Evolutionary conservation across 2,329 filamentous ascomycete species (phyloP).

Genomic region (Escovopsis weberi): DNA sequence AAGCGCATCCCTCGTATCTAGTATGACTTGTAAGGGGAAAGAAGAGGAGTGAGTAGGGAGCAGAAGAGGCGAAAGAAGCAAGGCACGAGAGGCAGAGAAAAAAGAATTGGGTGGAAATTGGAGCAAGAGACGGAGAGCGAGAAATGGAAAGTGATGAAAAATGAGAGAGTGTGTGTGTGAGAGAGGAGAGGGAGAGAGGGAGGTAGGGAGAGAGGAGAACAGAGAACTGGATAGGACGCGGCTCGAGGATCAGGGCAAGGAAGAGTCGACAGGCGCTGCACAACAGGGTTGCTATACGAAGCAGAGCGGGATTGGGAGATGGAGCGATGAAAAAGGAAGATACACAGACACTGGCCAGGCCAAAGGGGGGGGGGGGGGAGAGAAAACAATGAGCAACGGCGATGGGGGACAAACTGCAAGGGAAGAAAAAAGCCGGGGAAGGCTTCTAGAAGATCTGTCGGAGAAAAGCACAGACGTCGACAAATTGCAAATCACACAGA

Average conservation of each 20-base stretch:
- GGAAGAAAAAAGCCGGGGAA: conserved; percentile 5
- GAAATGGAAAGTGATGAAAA: not conserved
- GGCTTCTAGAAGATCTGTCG: conserved; percentile 10
- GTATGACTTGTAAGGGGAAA: not conserved
- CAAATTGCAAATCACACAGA: conserved; percentile 1
- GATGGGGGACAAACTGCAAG: not conserved
- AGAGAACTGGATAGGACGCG: not conserved
- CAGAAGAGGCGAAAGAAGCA: not conserved
- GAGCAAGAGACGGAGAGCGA: not conserved
- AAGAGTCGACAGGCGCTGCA: too few species aligned
- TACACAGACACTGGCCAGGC: conserved; percentile 3
- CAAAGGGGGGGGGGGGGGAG: not conserved
- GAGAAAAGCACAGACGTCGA: conserved; percentile 6
- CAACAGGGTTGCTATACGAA: too few species aligned
- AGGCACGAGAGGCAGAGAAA: not conserved
- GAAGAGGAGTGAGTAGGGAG: too few species aligned
- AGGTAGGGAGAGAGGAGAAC: not conserved
- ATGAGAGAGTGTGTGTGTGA: not conserved
- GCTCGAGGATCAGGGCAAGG: not conserved
- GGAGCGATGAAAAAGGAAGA: not conserved
- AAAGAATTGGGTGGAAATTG: not conserved
- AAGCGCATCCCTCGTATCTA: too few species aligned
- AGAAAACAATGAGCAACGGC: not conserved
- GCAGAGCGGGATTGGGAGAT: too few species aligned
- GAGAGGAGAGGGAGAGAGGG: not conserved